Percentiles rank a stretch among this genome's conserved stretches.
Evolutionary conservation across 148 eudicot genomes (phyloP).

Genomic region (Drosera capensis): DNA sequence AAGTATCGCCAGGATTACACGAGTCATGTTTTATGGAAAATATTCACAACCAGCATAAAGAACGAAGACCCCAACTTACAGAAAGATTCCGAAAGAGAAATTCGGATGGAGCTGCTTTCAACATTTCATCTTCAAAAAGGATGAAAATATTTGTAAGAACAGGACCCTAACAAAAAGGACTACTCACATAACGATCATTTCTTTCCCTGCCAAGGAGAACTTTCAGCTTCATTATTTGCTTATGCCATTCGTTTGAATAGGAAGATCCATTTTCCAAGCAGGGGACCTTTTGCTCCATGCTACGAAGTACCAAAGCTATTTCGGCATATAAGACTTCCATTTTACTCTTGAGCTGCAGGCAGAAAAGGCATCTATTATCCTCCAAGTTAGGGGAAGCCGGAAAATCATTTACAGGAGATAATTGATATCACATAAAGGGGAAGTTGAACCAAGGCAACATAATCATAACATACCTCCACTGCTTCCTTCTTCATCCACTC

Average conservation of each 20-base stretch:
- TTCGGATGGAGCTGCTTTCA: too few species aligned
- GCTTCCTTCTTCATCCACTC: slow-evolving; percentile 72
- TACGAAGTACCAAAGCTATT: slow-evolving; percentile 30
- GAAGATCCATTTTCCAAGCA: slow-evolving; percentile 29
- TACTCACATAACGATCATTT: slow-evolving; percentile 44
- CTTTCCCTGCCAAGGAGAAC: slow-evolving; percentile 47
- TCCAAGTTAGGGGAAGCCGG: neutral
- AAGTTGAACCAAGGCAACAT: neutral
- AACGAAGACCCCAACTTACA: too few species aligned
- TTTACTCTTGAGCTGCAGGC: slow-evolving; percentile 50
- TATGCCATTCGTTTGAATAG: slow-evolving; percentile 32
- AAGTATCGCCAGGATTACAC: too few species aligned
- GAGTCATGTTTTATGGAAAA: too few species aligned
- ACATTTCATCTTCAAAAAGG: too few species aligned
- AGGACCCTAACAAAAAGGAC: neutral
- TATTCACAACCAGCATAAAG: too few species aligned
- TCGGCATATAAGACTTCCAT: slow-evolving; percentile 47
- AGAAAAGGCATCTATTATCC: too few species aligned
- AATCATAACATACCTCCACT: slow-evolving; percentile 36
- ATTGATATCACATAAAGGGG: neutral
- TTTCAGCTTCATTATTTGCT: slow-evolving; percentile 48
- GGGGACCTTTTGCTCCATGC: slow-evolving; percentile 45
- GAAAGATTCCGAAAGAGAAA: too few species aligned
- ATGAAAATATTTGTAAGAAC: neutral
- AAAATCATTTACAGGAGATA: neutral